Evolutionary conservation across 2,329 filamentous ascomycete species (phyloP).

Genomic region (Ustulina deusta): DNA sequence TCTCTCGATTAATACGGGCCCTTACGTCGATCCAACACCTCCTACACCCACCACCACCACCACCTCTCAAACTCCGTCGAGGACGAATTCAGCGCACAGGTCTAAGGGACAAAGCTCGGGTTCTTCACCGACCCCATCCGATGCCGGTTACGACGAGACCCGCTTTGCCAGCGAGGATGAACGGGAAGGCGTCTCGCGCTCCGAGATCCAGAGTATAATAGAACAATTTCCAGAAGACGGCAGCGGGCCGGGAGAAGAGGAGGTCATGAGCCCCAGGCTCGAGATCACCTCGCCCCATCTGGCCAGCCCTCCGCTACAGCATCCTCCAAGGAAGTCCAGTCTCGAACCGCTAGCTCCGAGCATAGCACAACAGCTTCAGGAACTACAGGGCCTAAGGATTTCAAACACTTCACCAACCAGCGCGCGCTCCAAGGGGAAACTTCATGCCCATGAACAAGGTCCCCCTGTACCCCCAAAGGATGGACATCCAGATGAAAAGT

Average conservation of each 20-base stretch:
- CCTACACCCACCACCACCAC: slow-evolving; percentile 66
- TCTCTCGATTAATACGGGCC: slow-evolving; percentile 60
- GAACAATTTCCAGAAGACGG: slow-evolving; percentile 87
- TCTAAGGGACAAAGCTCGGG: slow-evolving; percentile 58
- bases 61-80: slow-evolving; percentile 67
- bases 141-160: slow-evolving; percentile 69
- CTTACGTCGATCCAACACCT: slow-evolving; percentile 70
- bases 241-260: slow-evolving; percentile 77
- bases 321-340: slow-evolving; percentile 88
- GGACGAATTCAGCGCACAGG: slow-evolving; percentile 68
- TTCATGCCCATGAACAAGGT: slow-evolving; percentile 56
- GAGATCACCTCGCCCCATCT: slow-evolving; percentile 85
- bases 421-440: slow-evolving; percentile 54
- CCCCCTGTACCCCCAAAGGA: slow-evolving; percentile 73
- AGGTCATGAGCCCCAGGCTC: slow-evolving; percentile 91
- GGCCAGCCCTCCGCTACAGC: slow-evolving; percentile 70
- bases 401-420: slow-evolving; percentile 56
- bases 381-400: slow-evolving; percentile 59
- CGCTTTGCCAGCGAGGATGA: slow-evolving; percentile 70
- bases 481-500: slow-evolving; percentile 60
- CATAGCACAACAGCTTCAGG: slow-evolving; percentile 62
- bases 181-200: slow-evolving; percentile 76
- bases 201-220: slow-evolving; percentile 98
- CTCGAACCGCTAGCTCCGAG: slow-evolving; percentile 75
- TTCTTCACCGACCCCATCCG: slow-evolving; percentile 66